Base-by-base conservation (phyloP, 257 asterid species). In the Anisodus tanguticus region DNA sequence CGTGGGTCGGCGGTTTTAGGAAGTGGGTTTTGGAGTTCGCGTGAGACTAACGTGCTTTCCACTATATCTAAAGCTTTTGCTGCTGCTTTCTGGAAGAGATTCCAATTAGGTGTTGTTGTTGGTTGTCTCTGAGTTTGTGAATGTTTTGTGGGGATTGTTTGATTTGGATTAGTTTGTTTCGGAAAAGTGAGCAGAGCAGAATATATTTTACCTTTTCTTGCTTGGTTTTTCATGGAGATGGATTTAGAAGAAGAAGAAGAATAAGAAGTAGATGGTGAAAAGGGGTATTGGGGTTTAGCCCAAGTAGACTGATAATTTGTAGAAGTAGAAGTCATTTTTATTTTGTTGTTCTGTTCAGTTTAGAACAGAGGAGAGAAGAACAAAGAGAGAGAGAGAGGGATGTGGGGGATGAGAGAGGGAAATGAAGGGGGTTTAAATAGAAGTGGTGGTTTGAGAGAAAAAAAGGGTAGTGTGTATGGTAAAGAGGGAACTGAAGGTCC, bases 1-100 rank as follows among this genome's bases (percentile, higher is more conserved):
- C 70, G 49, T 4, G 95, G 97, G 86, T 91, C 95, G 37, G 91
- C 74, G 12, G 97, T 88, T 26, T 85, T 91, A 0, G 97, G 91
- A 55, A 93, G 91, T 0, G 93, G 85, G 76, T 82, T 90, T 16
- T 57, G 84, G 47, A 82, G 88, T 83, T 91, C 97, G 84, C 76
- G 89, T 71, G 92, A 85, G 79, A 88, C 83, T 74, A 93, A 77
- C 78, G 87, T 89, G 88, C 84, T 70, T 77, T 93, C 97, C 13
- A 89, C 84, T 0, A 89, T 87, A 88, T 91, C 89, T 47, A 93
- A 80, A 0, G 91, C 70, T 60, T 62, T 83, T 5, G 95, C 89
- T 3, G 95, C 95, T 53, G 88, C 89, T 43, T 80, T 82, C 41
- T 93, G 94, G 5, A 93, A 69, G 0, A 91, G 13, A 87, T 91